Conservation (phyloP, 345 rosid genomes). For the Salix arbutifolia region DNA sequence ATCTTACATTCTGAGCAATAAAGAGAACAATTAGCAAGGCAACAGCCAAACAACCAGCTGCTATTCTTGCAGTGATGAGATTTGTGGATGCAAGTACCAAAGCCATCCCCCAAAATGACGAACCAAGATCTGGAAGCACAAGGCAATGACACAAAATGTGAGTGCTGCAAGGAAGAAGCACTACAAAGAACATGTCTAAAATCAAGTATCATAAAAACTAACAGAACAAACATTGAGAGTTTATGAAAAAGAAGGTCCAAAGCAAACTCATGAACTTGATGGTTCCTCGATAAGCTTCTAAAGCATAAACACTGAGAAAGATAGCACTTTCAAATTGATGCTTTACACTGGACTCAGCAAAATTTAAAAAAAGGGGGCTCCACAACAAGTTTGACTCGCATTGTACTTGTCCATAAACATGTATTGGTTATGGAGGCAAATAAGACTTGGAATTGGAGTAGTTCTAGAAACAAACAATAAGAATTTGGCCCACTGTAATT, state of each 20-base stretch:
- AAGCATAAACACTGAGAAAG: not conserved
- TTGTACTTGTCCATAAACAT: not conserved
- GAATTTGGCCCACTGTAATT: not conserved
- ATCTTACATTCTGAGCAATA: slow-evolving; percentile 81
- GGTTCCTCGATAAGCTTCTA: not conserved
- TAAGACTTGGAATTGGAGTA: not conserved
- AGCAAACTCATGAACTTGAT: not conserved
- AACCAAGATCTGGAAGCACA: slow-evolving; percentile 72
- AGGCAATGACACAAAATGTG: slow-evolving; percentile 4
- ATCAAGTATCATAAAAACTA: not conserved
- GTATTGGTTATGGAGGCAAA: not conserved
- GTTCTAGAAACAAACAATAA: not conserved
- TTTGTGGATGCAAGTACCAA: slow-evolving; percentile 93
- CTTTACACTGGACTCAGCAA: not conserved
- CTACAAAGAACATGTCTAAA: not conserved
- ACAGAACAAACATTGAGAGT: not conserved
- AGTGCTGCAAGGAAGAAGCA: slow-evolving; percentile 1
- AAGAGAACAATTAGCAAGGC: slow-evolving; percentile 81
- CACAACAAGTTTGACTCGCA: not conserved
- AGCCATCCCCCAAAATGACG: slow-evolving; percentile 99
- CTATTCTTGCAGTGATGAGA: slow-evolving; percentile 79
- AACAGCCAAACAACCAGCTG: slow-evolving; percentile 76
- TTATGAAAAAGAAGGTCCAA: not conserved
- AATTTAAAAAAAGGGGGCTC: not conserved
- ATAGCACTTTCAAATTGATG: not conserved